Base-by-base conservation (phyloP, 129 eudicot genomes). In the Ambrosia artemisiifolia region DNA sequence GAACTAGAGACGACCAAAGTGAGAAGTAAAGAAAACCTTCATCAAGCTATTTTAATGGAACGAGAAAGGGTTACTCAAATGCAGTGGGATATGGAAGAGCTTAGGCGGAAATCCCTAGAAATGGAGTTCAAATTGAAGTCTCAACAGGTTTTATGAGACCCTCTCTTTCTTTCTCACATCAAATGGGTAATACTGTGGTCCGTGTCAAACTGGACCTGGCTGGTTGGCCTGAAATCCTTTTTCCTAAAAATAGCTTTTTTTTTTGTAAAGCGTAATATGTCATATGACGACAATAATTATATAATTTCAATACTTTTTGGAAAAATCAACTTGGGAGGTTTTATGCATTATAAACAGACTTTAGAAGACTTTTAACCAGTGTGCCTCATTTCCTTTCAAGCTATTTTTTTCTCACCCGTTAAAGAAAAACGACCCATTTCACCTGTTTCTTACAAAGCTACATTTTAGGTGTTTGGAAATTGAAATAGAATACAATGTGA, bases 21-120 rank as follows among this genome's bases (percentile, higher is more conserved):
- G 75, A 88, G 84, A 79, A 86, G 91, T 78, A 94, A 90, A 88
- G 99, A 94, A 78, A 94, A 85, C 78, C 92, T 94, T 65, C 91
- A 94, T 73, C 99, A 94, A 79, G 94, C 99, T 20, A 80, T 94
- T 46, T 60, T 80, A 34, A 80, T 84, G 82, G 99, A 94, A 79
- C 83, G 86, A 74, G 99, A 88, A 68, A 88, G 96, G 79, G 80
- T 86, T 71, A 94, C 89, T 70, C 95, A 90, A 82, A 94, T 90
- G 99, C 99, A 94, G 75, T 94, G 99, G 99, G 96, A 90, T 71
- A 94, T 94, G 99, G 99, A 94, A 72, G 97, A 94, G 83, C 91
- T 90, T 63, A 74, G 89, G 69, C 85, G 83, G 35, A 93, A 83
- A 78, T 87, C 99, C 42, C 63, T 88, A 38, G 97, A 94, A 80